These are phyloP conservation scores for Graphium sp. DNA, from an alignment of 2,329 filamentous ascomycete species.

Conservation along the genomic window DNA sequence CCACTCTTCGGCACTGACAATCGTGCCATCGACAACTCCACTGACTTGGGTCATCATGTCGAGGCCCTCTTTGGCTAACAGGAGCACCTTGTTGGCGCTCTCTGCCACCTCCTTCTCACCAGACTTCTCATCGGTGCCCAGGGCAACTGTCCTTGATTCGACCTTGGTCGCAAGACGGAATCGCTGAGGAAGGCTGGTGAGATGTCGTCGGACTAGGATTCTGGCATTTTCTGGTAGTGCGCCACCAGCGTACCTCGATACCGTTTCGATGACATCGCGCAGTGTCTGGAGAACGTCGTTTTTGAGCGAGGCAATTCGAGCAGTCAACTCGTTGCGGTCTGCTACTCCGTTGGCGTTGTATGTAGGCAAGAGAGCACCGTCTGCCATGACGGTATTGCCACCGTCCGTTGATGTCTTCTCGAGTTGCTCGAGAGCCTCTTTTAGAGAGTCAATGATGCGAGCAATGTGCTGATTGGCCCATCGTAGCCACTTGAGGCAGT, in stretches of 20 bases:
- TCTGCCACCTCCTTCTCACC: slow-evolving; percentile 28
- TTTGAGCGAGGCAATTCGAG: slow-evolving; percentile 50
- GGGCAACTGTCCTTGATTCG: slow-evolving; percentile 9
- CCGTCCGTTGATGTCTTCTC: slow-evolving; percentile 23
- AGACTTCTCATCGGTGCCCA: slow-evolving; percentile 14
- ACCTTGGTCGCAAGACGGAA: slow-evolving; percentile 55
- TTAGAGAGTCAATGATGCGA: slow-evolving; percentile 57
- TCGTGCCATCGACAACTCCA: slow-evolving; percentile 72
- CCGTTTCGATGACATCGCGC: slow-evolving; percentile 65
- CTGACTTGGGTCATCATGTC: slow-evolving; percentile 92
- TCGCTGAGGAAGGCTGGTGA: slow-evolving; percentile 69
- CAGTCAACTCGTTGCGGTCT: slow-evolving; percentile 31
- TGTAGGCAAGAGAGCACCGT: no score
- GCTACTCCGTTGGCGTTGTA: slow-evolving; percentile 11
- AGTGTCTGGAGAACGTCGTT: slow-evolving; percentile 62
- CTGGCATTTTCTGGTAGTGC: slow-evolving; percentile 80
- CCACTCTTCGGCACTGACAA: slow-evolving; percentile 84
- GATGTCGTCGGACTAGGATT: slow-evolving; percentile 64
- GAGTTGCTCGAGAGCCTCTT: slow-evolving; percentile 64
- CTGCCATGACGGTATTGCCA: slow-evolving; percentile 10
- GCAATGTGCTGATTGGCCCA: slow-evolving; percentile 72
- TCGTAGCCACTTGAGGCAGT: slow-evolving; percentile 64
- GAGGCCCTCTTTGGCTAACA: slow-evolving; percentile 76
- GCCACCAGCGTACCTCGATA: slow-evolving; percentile 82
- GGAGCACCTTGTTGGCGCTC: slow-evolving; percentile 60